Conservation (phyloP, 2,329 filamentous ascomycete species). For the Colletotrichum simmondsii region DNA sequence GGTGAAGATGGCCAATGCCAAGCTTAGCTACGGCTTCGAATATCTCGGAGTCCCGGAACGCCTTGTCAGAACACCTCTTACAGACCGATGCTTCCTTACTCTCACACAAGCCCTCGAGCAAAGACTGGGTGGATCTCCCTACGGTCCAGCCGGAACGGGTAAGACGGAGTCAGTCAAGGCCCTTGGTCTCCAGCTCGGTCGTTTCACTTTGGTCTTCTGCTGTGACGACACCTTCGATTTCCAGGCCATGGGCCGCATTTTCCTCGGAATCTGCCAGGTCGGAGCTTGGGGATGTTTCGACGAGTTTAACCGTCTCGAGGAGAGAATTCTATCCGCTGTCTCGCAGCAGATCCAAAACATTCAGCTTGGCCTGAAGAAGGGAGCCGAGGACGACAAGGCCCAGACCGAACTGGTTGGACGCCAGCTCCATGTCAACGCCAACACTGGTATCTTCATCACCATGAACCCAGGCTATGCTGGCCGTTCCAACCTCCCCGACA, state of each 20-base stretch:
- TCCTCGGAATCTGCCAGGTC: conserved; percentile 98
- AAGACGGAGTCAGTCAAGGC: conserved; percentile 99
- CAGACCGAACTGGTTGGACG: conserved; percentile 96
- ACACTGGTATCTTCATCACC: conserved; percentile 99
- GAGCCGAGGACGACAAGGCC: conserved; percentile 81
- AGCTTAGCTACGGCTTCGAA: conserved; percentile 95
- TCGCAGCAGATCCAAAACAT: conserved; percentile 99
- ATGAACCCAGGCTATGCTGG: conserved; percentile 99
- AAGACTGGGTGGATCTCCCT: conserved; percentile 93
- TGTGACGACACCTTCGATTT: conserved; percentile 99
- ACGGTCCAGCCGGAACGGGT: conserved; percentile 96
- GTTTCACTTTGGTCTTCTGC: conserved; percentile 98
- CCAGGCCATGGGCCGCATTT: conserved; percentile 99
- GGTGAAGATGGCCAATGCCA: conserved; percentile 97
- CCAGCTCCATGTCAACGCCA: conserved; percentile 87
- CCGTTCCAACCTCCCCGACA: conserved; percentile 97
- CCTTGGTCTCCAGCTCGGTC: conserved; percentile 92
- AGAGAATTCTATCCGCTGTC: conserved; percentile 96
- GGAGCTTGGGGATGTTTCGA: conserved; percentile 99
- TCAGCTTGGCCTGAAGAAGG: conserved; percentile 91
- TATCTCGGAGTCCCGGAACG: conserved; percentile 97
- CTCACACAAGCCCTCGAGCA: conserved; percentile 96
- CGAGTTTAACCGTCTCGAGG: conserved; percentile 98
- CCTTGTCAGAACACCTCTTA: conserved; percentile 95
- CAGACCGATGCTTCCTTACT: conserved; percentile 97